These are phyloP conservation scores for Rhizophagus sp. DNA, from an alignment of 192 early-diverging fungal species.

Conservation along the genomic window DNA sequence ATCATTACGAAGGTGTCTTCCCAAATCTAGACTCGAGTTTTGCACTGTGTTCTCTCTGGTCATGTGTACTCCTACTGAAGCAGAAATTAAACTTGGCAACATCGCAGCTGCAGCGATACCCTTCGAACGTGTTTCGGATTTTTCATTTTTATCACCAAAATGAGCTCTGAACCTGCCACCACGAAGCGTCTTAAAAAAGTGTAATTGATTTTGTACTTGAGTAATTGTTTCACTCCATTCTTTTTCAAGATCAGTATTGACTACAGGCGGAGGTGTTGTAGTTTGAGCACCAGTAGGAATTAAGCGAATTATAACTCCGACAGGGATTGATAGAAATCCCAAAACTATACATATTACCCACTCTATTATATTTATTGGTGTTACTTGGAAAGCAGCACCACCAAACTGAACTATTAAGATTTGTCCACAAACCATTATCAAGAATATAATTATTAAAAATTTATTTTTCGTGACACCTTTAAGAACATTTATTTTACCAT, in stretches of 20 bases:
- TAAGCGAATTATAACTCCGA: constrained; percentile 86
- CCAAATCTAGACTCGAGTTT: too few relatives aligned
- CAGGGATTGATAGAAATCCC: constrained; percentile 77
- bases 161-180: constrained; percentile 37
- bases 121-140: constrained; percentile 15
- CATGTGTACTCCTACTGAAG: not conserved
- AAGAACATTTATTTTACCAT: constrained; percentile 87
- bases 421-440: constrained; percentile 76
- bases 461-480: constrained; percentile 71
- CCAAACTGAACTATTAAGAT: constrained; percentile 90
- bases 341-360: constrained; percentile 85
- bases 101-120: not conserved
- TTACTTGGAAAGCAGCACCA: constrained; percentile 80
- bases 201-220: constrained; percentile 38
- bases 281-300: constrained; percentile 66
- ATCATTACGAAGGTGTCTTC: not conserved
- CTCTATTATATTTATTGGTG: constrained; percentile 61
- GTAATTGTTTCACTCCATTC: constrained; percentile 48
- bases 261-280: constrained; percentile 30
- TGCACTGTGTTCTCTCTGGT: not conserved
- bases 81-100: not conserved
- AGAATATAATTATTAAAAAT: constrained; percentile 80
- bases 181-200: constrained; percentile 42
- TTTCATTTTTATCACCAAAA: constrained; percentile 2
- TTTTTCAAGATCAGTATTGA: constrained; percentile 34